Conservation (phyloP, 2,329 filamentous ascomycete genomes). For the Raffaelea albimanens region DNA sequence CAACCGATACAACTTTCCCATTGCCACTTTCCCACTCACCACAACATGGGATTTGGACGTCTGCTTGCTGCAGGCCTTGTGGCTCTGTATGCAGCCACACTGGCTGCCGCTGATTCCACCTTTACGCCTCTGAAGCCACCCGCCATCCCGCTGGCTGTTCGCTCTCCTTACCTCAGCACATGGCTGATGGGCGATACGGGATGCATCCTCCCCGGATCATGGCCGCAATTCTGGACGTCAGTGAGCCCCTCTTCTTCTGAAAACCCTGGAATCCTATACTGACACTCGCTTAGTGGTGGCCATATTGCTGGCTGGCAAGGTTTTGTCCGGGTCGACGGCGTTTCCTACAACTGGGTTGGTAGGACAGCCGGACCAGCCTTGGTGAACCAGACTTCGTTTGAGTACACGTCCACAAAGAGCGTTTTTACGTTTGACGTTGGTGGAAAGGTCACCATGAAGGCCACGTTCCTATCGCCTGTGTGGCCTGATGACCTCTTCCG, state of each 20-base stretch:
- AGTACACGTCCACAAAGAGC: constrained; percentile 65
- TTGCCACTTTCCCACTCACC: no score
- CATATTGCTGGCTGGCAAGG: constrained; percentile 57
- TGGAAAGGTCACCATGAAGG: constrained; percentile 51
- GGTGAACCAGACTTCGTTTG: constrained; percentile 52
- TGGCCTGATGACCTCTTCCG: constrained; percentile 55
- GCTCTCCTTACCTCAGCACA: constrained; percentile 64
- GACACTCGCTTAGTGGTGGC: constrained; percentile 28
- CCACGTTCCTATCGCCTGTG: constrained; percentile 63
- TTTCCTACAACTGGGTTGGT: constrained; percentile 60
- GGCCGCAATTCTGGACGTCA: constrained; percentile 61
- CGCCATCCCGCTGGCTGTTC: constrained; percentile 56
- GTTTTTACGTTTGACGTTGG: constrained; percentile 59
- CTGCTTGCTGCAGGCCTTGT: no score
- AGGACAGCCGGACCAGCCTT: constrained; percentile 34
- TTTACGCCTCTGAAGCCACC: constrained; percentile 23
- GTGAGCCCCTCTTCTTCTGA: constrained; percentile 18
- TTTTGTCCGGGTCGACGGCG: constrained; percentile 57
- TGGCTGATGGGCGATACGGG: constrained; percentile 57
- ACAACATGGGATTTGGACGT: no score
- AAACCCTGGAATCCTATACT: background rate
- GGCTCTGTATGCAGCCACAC: no score
- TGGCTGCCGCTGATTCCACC: constrained; percentile 10
- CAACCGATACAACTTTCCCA: no score
- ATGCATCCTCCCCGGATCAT: constrained; percentile 58